A percentile compares a stretch with the other conserved stretches of the same genome.
Conservation (phyloP, 2,329 filamentous ascomycete species). For the Fusarium sp. region DNA sequence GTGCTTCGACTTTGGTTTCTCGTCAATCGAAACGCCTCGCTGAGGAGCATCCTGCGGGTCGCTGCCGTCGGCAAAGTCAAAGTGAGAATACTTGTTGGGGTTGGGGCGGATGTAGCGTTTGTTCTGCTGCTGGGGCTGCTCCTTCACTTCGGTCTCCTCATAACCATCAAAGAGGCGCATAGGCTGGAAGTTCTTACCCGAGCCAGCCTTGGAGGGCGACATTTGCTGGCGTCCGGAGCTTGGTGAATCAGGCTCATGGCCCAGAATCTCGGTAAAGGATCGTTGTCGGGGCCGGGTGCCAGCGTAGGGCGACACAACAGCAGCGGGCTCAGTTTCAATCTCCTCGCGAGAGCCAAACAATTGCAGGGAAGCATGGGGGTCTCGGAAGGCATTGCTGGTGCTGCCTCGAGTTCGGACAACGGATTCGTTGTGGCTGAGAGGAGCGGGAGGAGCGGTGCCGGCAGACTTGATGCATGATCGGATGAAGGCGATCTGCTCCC, state of each 20-base stretch:
- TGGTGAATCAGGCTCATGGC: slow-evolving; percentile 61
- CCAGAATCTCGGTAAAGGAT: slow-evolving; percentile 75
- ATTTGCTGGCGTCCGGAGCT: slow-evolving; percentile 57
- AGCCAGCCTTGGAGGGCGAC: slow-evolving; percentile 60
- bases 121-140: slow-evolving; percentile 53
- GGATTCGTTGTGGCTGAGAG: slow-evolving; percentile 50
- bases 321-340: slow-evolving; percentile 57
- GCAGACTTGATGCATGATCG: slow-evolving; percentile 63
- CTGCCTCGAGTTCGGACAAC: slow-evolving; percentile 58
- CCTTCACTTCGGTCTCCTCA: slow-evolving; percentile 53
- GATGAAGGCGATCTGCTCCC: slow-evolving; percentile 83
- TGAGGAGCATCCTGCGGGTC: slow-evolving; percentile 59
- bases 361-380: slow-evolving; percentile 74
- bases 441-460: slow-evolving; percentile 47
- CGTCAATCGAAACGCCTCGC: slow-evolving; percentile 52
- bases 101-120: slow-evolving; percentile 68
- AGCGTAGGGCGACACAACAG: slow-evolving; percentile 68
- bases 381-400: slow-evolving; percentile 63
- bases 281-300: slow-evolving; percentile 69
- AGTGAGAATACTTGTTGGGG: slow-evolving; percentile 83
- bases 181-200: slow-evolving; percentile 67
- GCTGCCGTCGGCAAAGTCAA: slow-evolving; percentile 76
- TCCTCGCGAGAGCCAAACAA: slow-evolving; percentile 76
- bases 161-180: slow-evolving; percentile 69
- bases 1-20: slow-evolving; percentile 66